Evolutionary conservation across 345 rosid genomes (phyloP).

Genomic region (Xanthoceras sorbifolium): DNA sequence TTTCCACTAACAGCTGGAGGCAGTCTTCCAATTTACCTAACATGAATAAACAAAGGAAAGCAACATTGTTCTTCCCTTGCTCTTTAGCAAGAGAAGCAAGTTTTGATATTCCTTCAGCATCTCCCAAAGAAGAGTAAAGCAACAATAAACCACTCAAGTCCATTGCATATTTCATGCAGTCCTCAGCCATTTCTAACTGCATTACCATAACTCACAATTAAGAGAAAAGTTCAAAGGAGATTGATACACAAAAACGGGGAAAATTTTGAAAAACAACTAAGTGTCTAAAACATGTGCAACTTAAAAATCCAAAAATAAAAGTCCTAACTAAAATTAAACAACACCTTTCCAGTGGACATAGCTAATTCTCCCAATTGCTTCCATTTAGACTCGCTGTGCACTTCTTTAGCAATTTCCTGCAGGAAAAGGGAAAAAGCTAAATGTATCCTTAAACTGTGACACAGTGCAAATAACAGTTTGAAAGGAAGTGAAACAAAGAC

Average conservation of each 20-base stretch:
- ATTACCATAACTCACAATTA: conserved; percentile 27
- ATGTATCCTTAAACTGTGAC: conserved; percentile 9
- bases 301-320: neutral
- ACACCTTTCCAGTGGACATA: conserved; percentile 93
- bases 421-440: conserved; percentile 15
- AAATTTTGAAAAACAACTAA: neutral
- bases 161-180: conserved; percentile 85
- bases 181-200: conserved; percentile 99
- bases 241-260: neutral
- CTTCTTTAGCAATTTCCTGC: conserved; percentile 87
- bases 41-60: conserved; percentile 88
- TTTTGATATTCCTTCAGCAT: conserved; percentile 83
- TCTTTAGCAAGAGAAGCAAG: conserved; percentile 89
- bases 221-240: neutral
- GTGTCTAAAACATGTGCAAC: neutral
- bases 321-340: neutral
- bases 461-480: conserved; percentile 8
- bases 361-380: conserved; percentile 98
- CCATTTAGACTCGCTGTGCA: conserved; percentile 93
- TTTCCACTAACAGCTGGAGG: conserved; percentile 87
- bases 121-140: conserved; percentile 95
- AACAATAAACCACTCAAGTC: conserved; percentile 97
- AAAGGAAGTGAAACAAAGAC: conserved; percentile 10
- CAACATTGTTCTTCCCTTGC: conserved; percentile 98
- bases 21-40: conserved; percentile 96